These are phyloP conservation scores for Eucalyptus tenuipes DNA, from an alignment of 345 rosid genomes.

Conservation along the genomic window DNA sequence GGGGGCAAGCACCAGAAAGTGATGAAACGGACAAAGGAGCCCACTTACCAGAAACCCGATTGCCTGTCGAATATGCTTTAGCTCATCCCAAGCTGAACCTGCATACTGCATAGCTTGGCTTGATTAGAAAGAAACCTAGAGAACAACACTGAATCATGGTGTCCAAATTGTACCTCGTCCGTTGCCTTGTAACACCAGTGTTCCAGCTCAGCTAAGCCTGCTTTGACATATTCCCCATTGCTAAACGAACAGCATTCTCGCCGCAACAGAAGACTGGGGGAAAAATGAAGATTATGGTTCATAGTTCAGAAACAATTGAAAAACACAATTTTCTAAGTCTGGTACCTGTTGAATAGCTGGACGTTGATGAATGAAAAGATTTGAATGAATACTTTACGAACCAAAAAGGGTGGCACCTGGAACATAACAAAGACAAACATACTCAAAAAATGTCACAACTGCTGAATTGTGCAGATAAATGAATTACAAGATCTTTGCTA, in stretches of 20 bases:
- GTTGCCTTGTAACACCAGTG: conserved; percentile 96
- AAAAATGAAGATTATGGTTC: neutral
- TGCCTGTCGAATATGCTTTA: conserved; percentile 92
- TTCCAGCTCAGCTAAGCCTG: conserved; percentile 89
- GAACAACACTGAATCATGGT: neutral
- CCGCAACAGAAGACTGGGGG: conserved; percentile 62
- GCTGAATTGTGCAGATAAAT: neutral
- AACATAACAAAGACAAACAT: neutral
- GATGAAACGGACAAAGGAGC: neutral
- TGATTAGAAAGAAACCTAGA: neutral
- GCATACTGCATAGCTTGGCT: conserved; percentile 49
- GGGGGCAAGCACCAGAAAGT: neutral
- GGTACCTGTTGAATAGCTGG: conserved; percentile 88
- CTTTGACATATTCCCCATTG: conserved; percentile 88
- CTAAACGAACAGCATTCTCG: conserved; percentile 96
- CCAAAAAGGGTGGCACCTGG: conserved; percentile 92
- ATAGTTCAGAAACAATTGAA: neutral
- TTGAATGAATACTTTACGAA: conserved; percentile 88
- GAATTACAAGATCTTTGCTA: neutral
- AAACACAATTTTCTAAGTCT: neutral
- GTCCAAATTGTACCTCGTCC: conserved; percentile 49
- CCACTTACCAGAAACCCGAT: conserved; percentile 74
- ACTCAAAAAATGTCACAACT: neutral
- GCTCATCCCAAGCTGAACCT: conserved; percentile 92
- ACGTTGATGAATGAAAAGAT: conserved; percentile 96